Evolutionary conservation across 805 yeast genomes (phyloP).

Genomic region (Spathaspora sp.): DNA sequence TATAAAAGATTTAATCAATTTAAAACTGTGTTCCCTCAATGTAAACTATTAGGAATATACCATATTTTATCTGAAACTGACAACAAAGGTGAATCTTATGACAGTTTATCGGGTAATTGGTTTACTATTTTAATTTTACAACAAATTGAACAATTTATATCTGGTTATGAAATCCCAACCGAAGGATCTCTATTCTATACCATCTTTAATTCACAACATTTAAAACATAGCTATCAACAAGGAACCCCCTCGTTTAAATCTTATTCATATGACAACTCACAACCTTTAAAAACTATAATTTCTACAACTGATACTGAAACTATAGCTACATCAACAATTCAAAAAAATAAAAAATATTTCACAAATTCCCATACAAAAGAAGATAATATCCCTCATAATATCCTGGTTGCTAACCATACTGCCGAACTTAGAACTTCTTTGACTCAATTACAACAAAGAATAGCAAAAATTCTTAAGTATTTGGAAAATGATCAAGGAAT

Average conservation of each 20-base stretch:
- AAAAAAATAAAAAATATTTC: conserved; percentile 23
- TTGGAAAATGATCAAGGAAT: conserved; percentile 9
- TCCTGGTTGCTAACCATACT: conserved; percentile 5
- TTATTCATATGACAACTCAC: neutral
- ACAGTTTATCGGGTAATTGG: conserved; percentile 1
- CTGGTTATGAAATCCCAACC: neutral
- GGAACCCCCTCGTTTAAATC: neutral
- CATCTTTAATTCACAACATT: conserved; percentile 3
- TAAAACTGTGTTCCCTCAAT: conserved; percentile 24
- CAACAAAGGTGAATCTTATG: too few species aligned
- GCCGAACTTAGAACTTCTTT: conserved; percentile 4
- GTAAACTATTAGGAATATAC: conserved; percentile 28
- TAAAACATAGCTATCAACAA: neutral
- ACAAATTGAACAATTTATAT: conserved; percentile 9
- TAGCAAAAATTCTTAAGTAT: conserved; percentile 19
- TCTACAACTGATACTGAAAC: conserved; percentile 27
- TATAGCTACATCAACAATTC: conserved; percentile 29
- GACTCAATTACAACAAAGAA: conserved; percentile 20
- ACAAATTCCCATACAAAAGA: conserved; percentile 1
- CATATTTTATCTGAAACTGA: conserved; percentile 8
- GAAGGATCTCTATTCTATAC: neutral
- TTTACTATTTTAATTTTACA: conserved; percentile 6
- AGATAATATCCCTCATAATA: neutral
- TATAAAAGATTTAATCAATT: conserved; percentile 24
- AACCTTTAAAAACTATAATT: conserved; percentile 13